phyloP scores from a whole-genome alignment of 257 asterid genomes.

The Rehmannia glutinosa region DNA sequence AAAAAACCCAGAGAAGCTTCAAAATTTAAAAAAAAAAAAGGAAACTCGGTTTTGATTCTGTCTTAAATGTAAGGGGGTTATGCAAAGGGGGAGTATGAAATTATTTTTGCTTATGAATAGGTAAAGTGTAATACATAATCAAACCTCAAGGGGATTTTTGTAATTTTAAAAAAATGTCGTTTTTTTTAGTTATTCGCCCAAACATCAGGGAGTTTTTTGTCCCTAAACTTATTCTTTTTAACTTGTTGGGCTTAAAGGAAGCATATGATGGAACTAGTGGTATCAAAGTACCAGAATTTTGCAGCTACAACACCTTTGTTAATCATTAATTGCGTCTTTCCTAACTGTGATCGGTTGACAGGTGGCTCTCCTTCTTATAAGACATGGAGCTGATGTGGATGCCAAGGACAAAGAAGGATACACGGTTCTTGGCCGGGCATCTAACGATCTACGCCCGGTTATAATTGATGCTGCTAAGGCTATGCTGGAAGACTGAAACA shows the following conservation, averaged over 20 bases:
- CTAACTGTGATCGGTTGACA: slow-evolving; percentile 25
- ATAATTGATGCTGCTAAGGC: slow-evolving; percentile 85
- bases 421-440: slow-evolving; percentile 86
- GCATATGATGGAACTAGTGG: not conserved
- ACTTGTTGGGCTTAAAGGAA: not conserved
- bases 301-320: not conserved
- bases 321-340: not conserved
- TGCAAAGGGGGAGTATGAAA: no score
- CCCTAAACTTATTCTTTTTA: no score
- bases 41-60: not conserved
- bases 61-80: no score
- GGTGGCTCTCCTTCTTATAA: slow-evolving; percentile 88
- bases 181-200: no score
- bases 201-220: no score
- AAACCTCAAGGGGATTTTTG: no score
- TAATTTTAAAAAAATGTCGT: no score
- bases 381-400: slow-evolving; percentile 96
- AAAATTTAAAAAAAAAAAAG: not conserved
- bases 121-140: no score
- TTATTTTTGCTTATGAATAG: no score
- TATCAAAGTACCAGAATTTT: not conserved
- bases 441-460: slow-evolving; percentile 54
- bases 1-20: no score
- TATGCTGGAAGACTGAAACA: slow-evolving; percentile 71
- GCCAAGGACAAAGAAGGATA: slow-evolving; percentile 85